Base-by-base conservation (phyloP, 140 eudicot genomes). In the Senecio squalidus region DNA sequence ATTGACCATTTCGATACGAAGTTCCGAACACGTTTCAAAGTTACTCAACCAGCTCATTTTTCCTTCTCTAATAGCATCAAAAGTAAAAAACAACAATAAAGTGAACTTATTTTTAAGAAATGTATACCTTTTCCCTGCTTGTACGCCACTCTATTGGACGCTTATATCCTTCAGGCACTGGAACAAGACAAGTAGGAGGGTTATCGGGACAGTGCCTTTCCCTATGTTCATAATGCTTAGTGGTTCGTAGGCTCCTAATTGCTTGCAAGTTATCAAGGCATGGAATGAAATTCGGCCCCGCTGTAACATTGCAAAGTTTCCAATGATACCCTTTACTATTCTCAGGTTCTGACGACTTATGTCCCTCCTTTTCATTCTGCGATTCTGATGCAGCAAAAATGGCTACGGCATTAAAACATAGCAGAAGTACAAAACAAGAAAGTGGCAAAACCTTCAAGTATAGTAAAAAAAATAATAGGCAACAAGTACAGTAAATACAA, bases 181-280 rank as follows among this genome's bases (percentile, higher is more conserved):
- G 84, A 71, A 92, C 96, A 73, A 92, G 96, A 64, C 98, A 92
- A 28, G 96, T 78, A 26, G 98, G 98, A 1, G 98, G 87, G 44
- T 80, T 76, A 3, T 82, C 85, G 0, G 98, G 98, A 59, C 98
- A 92, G 54, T 87, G 95, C 74, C 98, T 84, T 73, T 92, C 98
- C 70, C 98, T 78, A 64, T 92, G 98, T 67, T 92, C 93, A 67
- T 92, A 92, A 68, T 92, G 98, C 74, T 87, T 92, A 31, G 98
- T 92, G 36, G 81, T 59, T 41, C 72, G 58, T 39, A 92, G 98
- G 29, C 72, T 59, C 51, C 27, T 78, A 38, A 92, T 80, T 29
- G 89, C 98, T 64, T 77, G 64, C 58, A 80, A 57, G 67, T 92
- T 92, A 69, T 92, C 98, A 68, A 87, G 96, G 81, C 96, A 92